A percentile compares a stretch with the other conserved stretches of the same genome.
Evolutionary conservation across 2,329 filamentous ascomycete species (phyloP).

Genomic region (Colletotrichum chlorophyti): DNA sequence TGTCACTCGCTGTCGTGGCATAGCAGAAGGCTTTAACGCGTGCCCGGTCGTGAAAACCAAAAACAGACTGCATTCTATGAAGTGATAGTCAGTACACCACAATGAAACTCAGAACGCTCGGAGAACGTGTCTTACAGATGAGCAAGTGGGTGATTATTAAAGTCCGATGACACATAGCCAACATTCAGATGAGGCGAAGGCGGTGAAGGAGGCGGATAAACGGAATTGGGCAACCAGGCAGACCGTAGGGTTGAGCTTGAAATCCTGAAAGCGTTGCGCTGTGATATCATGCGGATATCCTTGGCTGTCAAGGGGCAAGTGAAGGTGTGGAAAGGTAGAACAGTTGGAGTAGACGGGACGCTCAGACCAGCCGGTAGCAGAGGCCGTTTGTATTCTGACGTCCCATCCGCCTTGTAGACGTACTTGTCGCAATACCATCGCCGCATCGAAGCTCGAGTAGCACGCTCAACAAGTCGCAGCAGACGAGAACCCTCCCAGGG

Average conservation of each 20-base stretch:
- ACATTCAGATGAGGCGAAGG: constrained; percentile 86
- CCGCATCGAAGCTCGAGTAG: constrained; percentile 78
- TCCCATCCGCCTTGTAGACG: constrained; percentile 63
- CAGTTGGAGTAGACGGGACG: constrained; percentile 88
- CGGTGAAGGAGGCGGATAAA: constrained; percentile 85
- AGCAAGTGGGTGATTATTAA: constrained; percentile 96
- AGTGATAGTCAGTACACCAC: constrained; percentile 17
- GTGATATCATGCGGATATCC: constrained; percentile 92
- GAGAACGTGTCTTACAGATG: constrained; percentile 67
- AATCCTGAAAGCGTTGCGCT: constrained; percentile 91
- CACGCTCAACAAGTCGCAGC: constrained; percentile 83
- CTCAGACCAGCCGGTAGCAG: constrained; percentile 75
- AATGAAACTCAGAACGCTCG: too few species aligned
- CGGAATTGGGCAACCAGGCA: constrained; percentile 81
- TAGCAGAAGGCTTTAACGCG: constrained; percentile 91
- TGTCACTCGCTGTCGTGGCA: constrained; percentile 90
- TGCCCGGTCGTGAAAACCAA: constrained; percentile 80
- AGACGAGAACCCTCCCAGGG: constrained; percentile 90
- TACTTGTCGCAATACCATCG: constrained; percentile 89
- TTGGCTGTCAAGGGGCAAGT: constrained; percentile 91
- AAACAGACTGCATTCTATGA: constrained; percentile 90
- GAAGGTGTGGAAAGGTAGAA: constrained; percentile 97
- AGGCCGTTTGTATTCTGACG: constrained; percentile 72
- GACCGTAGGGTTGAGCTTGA: constrained; percentile 87
- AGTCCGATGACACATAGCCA: constrained; percentile 97